These are phyloP conservation scores for Penicillium pulvis DNA, from an alignment of 495 filamentous ascomycete species.

Conservation along the genomic window DNA sequence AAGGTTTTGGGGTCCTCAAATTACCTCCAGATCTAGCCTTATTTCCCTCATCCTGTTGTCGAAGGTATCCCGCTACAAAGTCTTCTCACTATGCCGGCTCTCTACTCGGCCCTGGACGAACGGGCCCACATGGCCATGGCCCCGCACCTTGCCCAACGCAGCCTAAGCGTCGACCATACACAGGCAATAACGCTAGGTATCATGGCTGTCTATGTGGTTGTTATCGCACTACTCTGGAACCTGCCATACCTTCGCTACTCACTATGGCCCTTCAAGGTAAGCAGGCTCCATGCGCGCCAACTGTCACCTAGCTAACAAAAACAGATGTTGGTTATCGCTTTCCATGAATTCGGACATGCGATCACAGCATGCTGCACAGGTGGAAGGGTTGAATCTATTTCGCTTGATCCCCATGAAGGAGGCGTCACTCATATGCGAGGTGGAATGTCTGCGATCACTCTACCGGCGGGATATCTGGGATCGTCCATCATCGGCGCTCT, in stretches of 20 bases:
- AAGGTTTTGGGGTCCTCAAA: not conserved
- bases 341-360: constrained; percentile 82
- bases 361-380: constrained; percentile 72
- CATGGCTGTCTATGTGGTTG: constrained; percentile 68
- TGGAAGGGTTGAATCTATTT: constrained; percentile 72
- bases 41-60: too few relatives aligned
- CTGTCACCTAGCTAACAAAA: not conserved
- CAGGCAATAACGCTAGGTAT: constrained; percentile 74
- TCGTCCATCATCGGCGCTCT: constrained; percentile 74
- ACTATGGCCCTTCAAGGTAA: constrained; percentile 83
- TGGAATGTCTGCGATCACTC: constrained; percentile 69
- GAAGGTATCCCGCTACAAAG: not conserved
- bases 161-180: constrained; percentile 66
- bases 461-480: constrained; percentile 78
- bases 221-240: constrained; percentile 78
- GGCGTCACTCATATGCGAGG: constrained; percentile 80
- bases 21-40: not conserved
- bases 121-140: constrained; percentile 28
- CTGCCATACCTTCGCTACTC: constrained; percentile 71
- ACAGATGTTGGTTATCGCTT: constrained; percentile 82
- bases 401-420: constrained; percentile 67
- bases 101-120: constrained; percentile 28
- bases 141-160: constrained; percentile 46
- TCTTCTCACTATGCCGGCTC: constrained; percentile 33
- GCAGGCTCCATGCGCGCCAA: constrained; percentile 6